Percentiles rank a stretch among this genome's conserved stretches.
Evolutionary conservation across 2,329 filamentous ascomycete species (phyloP).

Genomic region (Myriosclerotinia duriaeana): DNA sequence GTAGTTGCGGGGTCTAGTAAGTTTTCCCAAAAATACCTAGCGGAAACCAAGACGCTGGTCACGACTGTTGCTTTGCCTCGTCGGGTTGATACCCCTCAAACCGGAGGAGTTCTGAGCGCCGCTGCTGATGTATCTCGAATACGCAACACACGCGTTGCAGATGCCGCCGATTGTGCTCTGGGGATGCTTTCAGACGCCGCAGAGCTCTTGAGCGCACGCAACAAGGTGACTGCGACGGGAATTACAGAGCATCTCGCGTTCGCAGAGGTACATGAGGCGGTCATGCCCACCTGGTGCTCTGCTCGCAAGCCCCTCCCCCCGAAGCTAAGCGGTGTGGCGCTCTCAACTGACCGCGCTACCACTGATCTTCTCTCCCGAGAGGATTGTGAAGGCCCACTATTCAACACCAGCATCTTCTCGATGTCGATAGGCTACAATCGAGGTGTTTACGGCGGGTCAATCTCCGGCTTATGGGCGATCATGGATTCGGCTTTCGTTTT

Average conservation of each 20-base stretch:
- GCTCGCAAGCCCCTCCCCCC: slow-evolving; percentile 7
- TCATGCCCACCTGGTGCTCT: background rate
- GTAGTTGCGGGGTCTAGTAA: background rate
- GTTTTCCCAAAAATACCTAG: background rate
- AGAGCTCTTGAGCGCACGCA: slow-evolving; percentile 10
- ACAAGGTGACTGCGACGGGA: background rate
- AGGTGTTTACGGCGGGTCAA: slow-evolving; percentile 2
- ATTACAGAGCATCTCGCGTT: background rate
- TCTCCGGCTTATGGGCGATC: background rate
- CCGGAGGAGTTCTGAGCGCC: background rate
- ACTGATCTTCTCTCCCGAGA: background rate
- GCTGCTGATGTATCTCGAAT: background rate
- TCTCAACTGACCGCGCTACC: background rate
- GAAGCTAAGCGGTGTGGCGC: slow-evolving; percentile 2
- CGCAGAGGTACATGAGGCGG: background rate
- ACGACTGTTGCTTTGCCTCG: slow-evolving; percentile 11
- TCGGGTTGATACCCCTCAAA: slow-evolving; percentile 4
- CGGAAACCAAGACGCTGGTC: background rate
- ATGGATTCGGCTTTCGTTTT: slow-evolving; percentile 11
- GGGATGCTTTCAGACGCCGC: slow-evolving; percentile 6
- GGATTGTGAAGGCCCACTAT: background rate
- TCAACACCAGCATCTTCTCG: slow-evolving; percentile 9
- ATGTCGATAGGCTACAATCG: slow-evolving; percentile 1
- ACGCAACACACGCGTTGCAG: slow-evolving; percentile 10
- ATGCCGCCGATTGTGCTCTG: slow-evolving; percentile 11